These are phyloP conservation scores for Condylostoma magnum DNA, from an alignment of 169 alveolate species.

Conservation along the genomic window DNA sequence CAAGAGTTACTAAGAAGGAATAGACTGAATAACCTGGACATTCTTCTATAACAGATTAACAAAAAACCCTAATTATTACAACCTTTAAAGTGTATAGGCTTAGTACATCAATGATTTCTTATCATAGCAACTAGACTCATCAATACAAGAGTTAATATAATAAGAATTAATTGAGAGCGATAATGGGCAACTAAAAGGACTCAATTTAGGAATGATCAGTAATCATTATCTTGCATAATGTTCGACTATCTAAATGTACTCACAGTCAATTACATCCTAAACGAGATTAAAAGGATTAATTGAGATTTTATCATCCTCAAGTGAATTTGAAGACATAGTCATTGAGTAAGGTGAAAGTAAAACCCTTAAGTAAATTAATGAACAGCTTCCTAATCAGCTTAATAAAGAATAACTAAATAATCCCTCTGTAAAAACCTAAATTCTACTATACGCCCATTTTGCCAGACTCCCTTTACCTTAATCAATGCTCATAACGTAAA, in stretches of 20 bases:
- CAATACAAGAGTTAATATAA: conserved; percentile 90
- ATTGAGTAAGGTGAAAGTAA: conserved; percentile 35
- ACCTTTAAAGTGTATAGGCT: conserved; percentile 91
- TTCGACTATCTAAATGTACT: conserved; percentile 67
- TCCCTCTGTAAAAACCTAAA: conserved; percentile 68
- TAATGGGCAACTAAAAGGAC: conserved; percentile 50
- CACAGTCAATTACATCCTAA: conserved; percentile 37
- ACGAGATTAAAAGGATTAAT: conserved; percentile 45
- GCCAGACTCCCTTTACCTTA: conserved; percentile 75
- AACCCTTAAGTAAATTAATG: neutral
- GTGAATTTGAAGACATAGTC: conserved; percentile 36
- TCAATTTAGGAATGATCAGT: conserved; percentile 82
- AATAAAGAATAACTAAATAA: conserved; percentile 40
- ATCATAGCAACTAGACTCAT: conserved; percentile 94
- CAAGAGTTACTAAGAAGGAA: conserved; percentile 95
- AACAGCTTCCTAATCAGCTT: conserved; percentile 32
- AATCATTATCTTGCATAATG: conserved; percentile 66
- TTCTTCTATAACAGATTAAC: conserved; percentile 97
- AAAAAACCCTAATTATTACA: conserved; percentile 98
- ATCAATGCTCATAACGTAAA: conserved; percentile 33
- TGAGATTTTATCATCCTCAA: conserved; percentile 55
- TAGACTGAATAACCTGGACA: conserved; percentile 99
- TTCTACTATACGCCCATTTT: conserved; percentile 92
- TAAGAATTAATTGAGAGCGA: conserved; percentile 84
- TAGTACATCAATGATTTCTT: conserved; percentile 93